A percentile compares a stretch with the other conserved stretches of the same genome.
These are phyloP conservation scores for Elsinoe batatas DNA, from an alignment of 2,329 filamentous ascomycete genomes.

Conservation along the genomic window DNA sequence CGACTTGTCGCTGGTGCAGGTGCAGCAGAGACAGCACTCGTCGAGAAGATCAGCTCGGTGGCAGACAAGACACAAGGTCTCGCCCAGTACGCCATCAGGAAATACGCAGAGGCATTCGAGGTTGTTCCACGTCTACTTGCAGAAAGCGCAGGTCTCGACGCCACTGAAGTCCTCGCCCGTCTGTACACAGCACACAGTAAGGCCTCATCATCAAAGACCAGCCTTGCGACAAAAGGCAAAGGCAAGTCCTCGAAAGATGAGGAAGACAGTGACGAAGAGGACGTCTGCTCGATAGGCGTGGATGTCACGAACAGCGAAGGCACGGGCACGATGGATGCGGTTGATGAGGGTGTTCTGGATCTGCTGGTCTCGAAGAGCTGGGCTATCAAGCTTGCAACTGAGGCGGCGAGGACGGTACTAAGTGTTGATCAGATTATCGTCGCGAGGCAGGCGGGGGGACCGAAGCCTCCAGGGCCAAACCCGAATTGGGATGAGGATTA, in stretches of 20 bases:
- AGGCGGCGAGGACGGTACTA: constrained; percentile 84
- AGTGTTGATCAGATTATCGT: constrained; percentile 99
- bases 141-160: constrained; percentile 89
- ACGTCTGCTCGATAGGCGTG: constrained; percentile 83
- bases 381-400: constrained; percentile 94
- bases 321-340: constrained; percentile 73
- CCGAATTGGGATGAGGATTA: constrained; percentile 62
- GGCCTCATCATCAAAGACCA: constrained; percentile 11
- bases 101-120: constrained; percentile 95
- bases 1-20: constrained; percentile 88
- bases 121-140: constrained; percentile 89
- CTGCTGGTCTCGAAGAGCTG: constrained; percentile 85
- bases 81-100: constrained; percentile 92
- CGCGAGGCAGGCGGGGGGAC: constrained; percentile 89
- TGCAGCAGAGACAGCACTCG: constrained; percentile 86
- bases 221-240: constrained; percentile 12
- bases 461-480: constrained; percentile 92
- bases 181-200: constrained; percentile 74
- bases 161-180: constrained; percentile 88
- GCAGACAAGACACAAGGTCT: constrained; percentile 89
- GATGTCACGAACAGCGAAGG: constrained; percentile 84
- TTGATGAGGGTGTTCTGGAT: constrained; percentile 82
- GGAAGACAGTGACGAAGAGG: constrained; percentile 52
- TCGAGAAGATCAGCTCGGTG: constrained; percentile 81
- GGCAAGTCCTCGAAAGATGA: constrained; percentile 7